Evolutionary conservation across 2,329 filamentous ascomycete genomes (phyloP), one percentile per base, ranked within the genome.

Genomic region (Teratosphaeria gauchensis): DNA sequence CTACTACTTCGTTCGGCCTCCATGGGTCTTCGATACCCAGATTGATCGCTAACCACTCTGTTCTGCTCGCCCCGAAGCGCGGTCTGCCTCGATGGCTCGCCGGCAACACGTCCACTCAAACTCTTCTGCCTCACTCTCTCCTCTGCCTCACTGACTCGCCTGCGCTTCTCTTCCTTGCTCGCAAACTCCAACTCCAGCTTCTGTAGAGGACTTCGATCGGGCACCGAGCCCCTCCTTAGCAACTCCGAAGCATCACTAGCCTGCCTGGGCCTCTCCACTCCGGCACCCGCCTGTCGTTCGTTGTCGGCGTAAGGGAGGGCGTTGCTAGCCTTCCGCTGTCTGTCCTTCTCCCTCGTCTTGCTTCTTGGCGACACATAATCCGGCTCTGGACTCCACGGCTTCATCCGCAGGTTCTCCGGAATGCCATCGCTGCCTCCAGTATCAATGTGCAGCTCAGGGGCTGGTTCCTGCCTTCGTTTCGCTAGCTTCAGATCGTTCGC

Each of bases 111-210:
- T 60, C 52, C 14, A 53, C 58, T 57, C 33, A 58, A 30, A 52
- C 61, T 65, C 48, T 58, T 80, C 68, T 92, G 86, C 65, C 85
- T 83, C 19, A 86, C 82, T 51, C 83, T 82, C 65, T 85, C 80
- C 72, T 96, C 92, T 5, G 90, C 90, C 67, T 92, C 88, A 70
- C 91, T 83, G 4, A 92, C 84, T 53, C 90, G 83, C 8, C 91
- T 90, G 63, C 92, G 83, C 73, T 95, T 95, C 74, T 96, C 92
- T 75, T 96, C 92, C 73, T 96, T 97, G 72, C 89, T 96, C 73
- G 88, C 88, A 69, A 97, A 82, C 68, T 90, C 94, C 69, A 89
- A 84, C 77, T 99, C 92, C 65, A 99, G 83, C 77, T 87, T 94
- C 74, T 99, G 92, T 56, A 99, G 81, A 56, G 95, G 94, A 63